Evolutionary conservation across 495 filamentous ascomycete species (phyloP), one percentile per base, ranked within the genome.

Genomic region (Aspergillus funiculosus): DNA sequence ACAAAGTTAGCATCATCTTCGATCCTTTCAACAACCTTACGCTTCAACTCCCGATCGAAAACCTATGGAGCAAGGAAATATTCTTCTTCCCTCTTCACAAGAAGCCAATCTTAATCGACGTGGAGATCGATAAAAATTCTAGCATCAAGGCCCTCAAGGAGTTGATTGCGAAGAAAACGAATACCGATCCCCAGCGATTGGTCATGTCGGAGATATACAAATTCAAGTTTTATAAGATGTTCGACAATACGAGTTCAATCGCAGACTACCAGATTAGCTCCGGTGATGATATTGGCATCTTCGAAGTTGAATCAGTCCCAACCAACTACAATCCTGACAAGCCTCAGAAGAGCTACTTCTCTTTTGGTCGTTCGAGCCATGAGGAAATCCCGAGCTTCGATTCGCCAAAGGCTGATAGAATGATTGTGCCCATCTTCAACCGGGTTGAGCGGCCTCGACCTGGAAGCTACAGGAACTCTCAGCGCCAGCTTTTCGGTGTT

Each of bases 1-100:
- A 83, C 44, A 98, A 98, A 69, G 84, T 95, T 66, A 95, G 89
- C 74, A 95, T 98, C 50, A 98, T 92, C 4, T 97, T 98, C 53
- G 92, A 98, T 67, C 92, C 92, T 2, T 98, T 94, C 75, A 96
- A 87, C 68, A 92, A 89, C 46, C 64, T 97, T 22, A 95, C 94
- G 0, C 68, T 98, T 18, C 94, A 92, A 45, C 69, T 98, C 22
- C 94, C 92, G 0, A 77, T 94, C 45, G 82, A 89, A 54, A 86
- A 81, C 41, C 68, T 84, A 15, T 92, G 86, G 81, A 75, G 66
- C 41, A 81, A 83, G 46, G 69, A 78, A 2, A 69, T 97, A 38
- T 81, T 73, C 48, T 95, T 82, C 64, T 82, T 84, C 45, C 85
- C 87, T 6, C 67, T 91, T 6, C 74, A 81, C 39, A 64, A 69